phyloP scores from a whole-genome alignment of 768 basidiomycete species.

The Piloderma croceum region DNA sequence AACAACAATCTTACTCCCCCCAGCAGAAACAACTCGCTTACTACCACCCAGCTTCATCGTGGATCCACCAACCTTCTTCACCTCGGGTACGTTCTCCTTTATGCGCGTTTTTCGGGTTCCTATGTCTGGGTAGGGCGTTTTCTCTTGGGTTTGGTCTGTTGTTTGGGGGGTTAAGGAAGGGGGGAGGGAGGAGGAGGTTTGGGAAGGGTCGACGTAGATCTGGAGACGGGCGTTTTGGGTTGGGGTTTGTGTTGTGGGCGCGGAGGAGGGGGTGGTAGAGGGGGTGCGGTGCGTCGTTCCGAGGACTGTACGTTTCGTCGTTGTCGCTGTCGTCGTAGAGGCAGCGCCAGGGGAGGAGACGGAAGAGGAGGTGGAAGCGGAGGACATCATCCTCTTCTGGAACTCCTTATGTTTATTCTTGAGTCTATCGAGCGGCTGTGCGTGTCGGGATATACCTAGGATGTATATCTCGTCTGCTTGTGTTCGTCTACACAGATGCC shows the following conservation, averaged over 20 bases:
- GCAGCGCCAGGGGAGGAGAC: slow-evolving; percentile 24
- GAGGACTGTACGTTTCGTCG: slow-evolving; percentile 37
- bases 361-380: slow-evolving; percentile 32
- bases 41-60: slow-evolving; percentile 60
- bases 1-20: slow-evolving; percentile 52
- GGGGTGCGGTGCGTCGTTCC: slow-evolving; percentile 36
- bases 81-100: slow-evolving; percentile 74
- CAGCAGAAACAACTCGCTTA: slow-evolving; percentile 45
- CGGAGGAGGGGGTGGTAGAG: slow-evolving; percentile 22
- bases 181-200: too few relatives aligned
- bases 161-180: slow-evolving; percentile 46
- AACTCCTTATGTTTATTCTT: slow-evolving; percentile 78
- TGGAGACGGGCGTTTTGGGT: slow-evolving; percentile 55
- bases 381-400: slow-evolving; percentile 83
- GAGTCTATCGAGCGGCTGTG: slow-evolving; percentile 74
- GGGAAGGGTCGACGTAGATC: slow-evolving; percentile 73
- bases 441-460: slow-evolving; percentile 84
- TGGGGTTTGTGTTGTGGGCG: slow-evolving; percentile 28
- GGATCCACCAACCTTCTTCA: slow-evolving; percentile 61
- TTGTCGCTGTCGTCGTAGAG: slow-evolving; percentile 28
- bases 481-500: slow-evolving; percentile 51
- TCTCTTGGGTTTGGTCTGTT: slow-evolving; percentile 35
- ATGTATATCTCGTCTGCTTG: slow-evolving; percentile 87
- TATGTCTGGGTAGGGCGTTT: slow-evolving; percentile 61
- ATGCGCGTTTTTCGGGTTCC: slow-evolving; percentile 73